Percentiles rank a stretch among this genome's conserved stretches.
phyloP scores from a whole-genome alignment of 768 basidiomycete species.

The Trametes cinnabarina region DNA sequence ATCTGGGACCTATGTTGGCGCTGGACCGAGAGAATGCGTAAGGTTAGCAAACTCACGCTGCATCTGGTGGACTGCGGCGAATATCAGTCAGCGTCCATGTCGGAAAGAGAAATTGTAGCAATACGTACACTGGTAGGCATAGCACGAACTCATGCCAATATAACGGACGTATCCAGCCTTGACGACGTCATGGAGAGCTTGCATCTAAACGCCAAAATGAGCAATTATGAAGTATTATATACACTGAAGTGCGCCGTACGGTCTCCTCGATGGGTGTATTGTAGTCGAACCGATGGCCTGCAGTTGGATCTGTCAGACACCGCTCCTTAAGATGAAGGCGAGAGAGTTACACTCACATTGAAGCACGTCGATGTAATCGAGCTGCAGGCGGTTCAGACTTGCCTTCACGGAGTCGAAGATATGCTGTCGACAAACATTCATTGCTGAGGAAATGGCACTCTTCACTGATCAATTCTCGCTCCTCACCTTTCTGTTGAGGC shows the following conservation, averaged over 20 bases:
- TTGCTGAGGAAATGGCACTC: neutral
- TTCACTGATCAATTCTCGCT: neutral
- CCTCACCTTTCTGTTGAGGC: constrained; percentile 36
- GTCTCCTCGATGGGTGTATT: constrained; percentile 41
- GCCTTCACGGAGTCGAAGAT: constrained; percentile 69
- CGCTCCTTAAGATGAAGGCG: neutral
- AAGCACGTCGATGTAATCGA: constrained; percentile 56
- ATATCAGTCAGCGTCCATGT: neutral
- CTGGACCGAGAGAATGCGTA: too few relatives aligned
- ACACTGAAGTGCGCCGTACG: neutral
- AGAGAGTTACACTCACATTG: constrained; percentile 17
- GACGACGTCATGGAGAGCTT: constrained; percentile 44
- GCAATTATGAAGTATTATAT: neutral
- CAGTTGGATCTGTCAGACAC: too few relatives aligned
- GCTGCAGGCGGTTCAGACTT: constrained; percentile 62
- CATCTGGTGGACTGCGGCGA: constrained; percentile 28
- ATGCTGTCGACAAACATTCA: constrained; percentile 41
- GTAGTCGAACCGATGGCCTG: constrained; percentile 28
- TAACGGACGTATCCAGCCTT: constrained; percentile 41
- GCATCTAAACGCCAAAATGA: constrained; percentile 30
- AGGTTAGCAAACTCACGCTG: constrained; percentile 19
- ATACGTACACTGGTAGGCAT: constrained; percentile 30
- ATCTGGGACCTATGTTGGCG: constrained; percentile 32
- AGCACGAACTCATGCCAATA: constrained; percentile 35
- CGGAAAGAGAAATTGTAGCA: neutral